Percentiles rank a stretch among this genome's conserved stretches.
Conservation (phyloP, 768 basidiomycete genomes). For the Amanita molliuscula region DNA sequence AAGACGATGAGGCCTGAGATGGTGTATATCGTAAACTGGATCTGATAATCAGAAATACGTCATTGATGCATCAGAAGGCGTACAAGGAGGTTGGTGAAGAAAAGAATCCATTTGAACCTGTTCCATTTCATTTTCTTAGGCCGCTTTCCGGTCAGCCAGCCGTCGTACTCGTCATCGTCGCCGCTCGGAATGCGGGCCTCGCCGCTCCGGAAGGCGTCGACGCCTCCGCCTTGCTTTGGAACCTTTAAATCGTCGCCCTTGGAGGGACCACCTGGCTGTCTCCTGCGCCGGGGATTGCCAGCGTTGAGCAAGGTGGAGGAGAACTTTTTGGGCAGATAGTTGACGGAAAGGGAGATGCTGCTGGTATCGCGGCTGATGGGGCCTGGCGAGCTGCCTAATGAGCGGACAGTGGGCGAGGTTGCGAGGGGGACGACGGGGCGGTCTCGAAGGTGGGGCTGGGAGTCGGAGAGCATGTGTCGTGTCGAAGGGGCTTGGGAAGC, state of each 20-base stretch:
- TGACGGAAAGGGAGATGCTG: conserved; percentile 53
- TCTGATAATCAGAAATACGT: background rate
- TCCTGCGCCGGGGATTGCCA: conserved; percentile 24
- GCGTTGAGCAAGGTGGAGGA: conserved; percentile 33
- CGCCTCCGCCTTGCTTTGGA: conserved; percentile 59
- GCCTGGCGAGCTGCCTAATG: background rate
- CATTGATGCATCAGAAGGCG: conserved; percentile 8
- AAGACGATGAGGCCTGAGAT: conserved; percentile 51
- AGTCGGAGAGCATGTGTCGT: background rate
- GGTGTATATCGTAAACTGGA: conserved; percentile 44
- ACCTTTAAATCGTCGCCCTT: conserved; percentile 18
- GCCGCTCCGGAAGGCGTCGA: conserved; percentile 49
- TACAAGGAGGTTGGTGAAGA: conserved; percentile 45
- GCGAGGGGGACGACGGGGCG: background rate
- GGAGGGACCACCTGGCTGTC: conserved; percentile 20
- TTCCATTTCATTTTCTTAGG: conserved; percentile 56
- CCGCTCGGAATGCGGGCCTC: conserved; percentile 39
- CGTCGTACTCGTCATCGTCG: conserved; percentile 35
- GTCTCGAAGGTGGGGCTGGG: background rate
- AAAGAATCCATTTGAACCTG: conserved; percentile 71
- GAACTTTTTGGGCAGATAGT: conserved; percentile 74
- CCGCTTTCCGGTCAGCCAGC: background rate
- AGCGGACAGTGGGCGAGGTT: background rate
- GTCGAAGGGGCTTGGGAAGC: conserved; percentile 1
- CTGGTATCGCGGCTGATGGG: conserved; percentile 30